Percentiles rank a stretch among this genome's conserved stretches.
phyloP scores from a whole-genome alignment of 192 early-diverging fungal genomes.

The Linnemannia hyalina region DNA sequence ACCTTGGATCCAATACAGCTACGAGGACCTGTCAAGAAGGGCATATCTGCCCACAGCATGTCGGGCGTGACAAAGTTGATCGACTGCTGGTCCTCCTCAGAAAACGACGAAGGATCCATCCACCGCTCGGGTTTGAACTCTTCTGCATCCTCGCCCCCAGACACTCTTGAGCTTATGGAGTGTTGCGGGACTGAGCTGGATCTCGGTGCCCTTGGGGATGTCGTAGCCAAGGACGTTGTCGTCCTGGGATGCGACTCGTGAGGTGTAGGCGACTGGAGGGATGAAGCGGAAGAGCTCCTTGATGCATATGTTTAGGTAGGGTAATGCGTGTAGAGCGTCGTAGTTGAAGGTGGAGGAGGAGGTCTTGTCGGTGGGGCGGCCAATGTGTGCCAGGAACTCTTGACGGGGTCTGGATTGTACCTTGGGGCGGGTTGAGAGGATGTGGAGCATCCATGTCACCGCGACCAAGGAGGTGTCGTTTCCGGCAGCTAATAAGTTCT shows the following conservation, averaged over 20 bases:
- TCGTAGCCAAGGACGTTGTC: conserved; percentile 54
- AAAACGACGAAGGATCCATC: conserved; percentile 44
- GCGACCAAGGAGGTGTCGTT: conserved; percentile 68
- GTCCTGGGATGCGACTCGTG: conserved; percentile 54
- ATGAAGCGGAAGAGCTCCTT: conserved; percentile 65
- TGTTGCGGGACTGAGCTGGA: conserved; percentile 55
- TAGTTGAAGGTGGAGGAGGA: conserved; percentile 37
- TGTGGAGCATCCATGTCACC: conserved; percentile 63
- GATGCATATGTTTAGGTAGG: conserved; percentile 62
- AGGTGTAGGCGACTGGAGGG: conserved; percentile 65
- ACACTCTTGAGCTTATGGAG: conserved; percentile 56
- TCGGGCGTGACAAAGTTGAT: conserved; percentile 27
- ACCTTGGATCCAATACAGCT: conserved; percentile 70
- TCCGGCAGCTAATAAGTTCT: conserved; percentile 70
- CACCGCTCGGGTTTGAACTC: conserved; percentile 69
- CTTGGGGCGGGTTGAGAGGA: conserved; percentile 59
- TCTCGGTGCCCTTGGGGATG: conserved; percentile 59
- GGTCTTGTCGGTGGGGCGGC: conserved; percentile 32
- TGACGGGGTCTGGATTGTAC: conserved; percentile 59
- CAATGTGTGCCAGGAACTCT: conserved; percentile 57
- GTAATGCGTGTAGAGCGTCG: conserved; percentile 62
- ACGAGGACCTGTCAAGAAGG: conserved; percentile 64
- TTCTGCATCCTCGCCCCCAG: conserved; percentile 63
- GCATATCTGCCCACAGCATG: conserved; percentile 40
- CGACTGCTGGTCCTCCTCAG: neutral